Percentiles rank a stretch among this genome's conserved stretches.
These are phyloP conservation scores for Pseudevernia furfuracea DNA, from an alignment of 495 filamentous ascomycete species.

Conservation along the genomic window DNA sequence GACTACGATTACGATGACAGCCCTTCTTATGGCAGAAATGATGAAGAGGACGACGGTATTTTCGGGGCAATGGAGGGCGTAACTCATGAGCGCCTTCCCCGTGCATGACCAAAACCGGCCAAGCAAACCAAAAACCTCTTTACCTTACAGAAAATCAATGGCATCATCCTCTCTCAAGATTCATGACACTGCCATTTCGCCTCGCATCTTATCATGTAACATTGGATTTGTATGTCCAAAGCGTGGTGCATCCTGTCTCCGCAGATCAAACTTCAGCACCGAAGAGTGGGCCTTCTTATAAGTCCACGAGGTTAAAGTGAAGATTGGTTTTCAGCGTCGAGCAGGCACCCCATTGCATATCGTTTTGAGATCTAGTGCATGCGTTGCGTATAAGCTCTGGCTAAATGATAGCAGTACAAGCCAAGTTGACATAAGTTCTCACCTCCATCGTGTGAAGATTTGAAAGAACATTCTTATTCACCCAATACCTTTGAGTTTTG, in stretches of 20 bases:
- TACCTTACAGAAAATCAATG: background rate
- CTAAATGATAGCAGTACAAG: conserved; percentile 3
- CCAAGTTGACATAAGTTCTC: background rate
- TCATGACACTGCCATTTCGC: background rate
- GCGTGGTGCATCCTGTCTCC: conserved; percentile 26
- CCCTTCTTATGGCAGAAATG: conserved; percentile 50
- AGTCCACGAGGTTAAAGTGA: conserved; percentile 30
- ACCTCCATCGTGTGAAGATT: background rate
- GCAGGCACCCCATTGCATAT: conserved; percentile 19
- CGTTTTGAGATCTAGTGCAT: background rate
- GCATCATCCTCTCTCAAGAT: background rate
- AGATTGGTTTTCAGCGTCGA: conserved; percentile 27
- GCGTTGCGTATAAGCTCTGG: conserved; percentile 5
- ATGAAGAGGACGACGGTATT: conserved; percentile 90
- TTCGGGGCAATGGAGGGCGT: conserved; percentile 96
- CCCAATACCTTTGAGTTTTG: too few species aligned
- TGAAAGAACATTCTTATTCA: background rate
- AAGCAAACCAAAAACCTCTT: background rate
- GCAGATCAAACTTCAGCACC: conserved; percentile 27
- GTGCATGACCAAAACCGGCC: conserved; percentile 8
- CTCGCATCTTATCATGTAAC: background rate
- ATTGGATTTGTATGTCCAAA: conserved; percentile 1
- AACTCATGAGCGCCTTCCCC: conserved; percentile 21
- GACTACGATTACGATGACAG: conserved; percentile 72
- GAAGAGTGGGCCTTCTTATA: conserved; percentile 23